Percentiles rank a stretch among this genome's conserved stretches.
These are phyloP conservation scores for Clarireedia sp. DNA, from an alignment of 2,329 filamentous ascomycete genomes.

Conservation along the genomic window DNA sequence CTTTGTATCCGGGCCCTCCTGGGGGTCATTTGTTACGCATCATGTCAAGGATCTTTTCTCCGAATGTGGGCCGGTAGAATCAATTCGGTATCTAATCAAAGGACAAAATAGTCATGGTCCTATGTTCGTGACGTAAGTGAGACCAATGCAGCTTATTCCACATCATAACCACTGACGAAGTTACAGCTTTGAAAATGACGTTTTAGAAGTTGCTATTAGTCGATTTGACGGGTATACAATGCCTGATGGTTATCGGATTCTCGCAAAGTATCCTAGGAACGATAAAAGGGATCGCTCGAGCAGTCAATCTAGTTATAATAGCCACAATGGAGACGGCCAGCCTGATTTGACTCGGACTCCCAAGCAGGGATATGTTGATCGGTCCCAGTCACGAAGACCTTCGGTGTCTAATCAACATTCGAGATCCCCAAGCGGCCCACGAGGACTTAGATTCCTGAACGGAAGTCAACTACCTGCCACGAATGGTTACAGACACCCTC, in stretches of 20 bases:
- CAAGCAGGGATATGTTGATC: background rate
- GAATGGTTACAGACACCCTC: background rate
- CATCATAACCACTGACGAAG: background rate
- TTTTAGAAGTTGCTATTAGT: background rate
- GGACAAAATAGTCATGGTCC: background rate
- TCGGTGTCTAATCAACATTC: slow-evolving; percentile 7
- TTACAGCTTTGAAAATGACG: slow-evolving; percentile 5
- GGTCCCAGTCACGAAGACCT: background rate
- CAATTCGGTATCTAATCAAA: slow-evolving; percentile 14
- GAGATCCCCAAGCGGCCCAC: slow-evolving; percentile 2
- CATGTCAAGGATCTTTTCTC: slow-evolving; percentile 18
- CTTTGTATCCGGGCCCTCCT: slow-evolving; percentile 10
- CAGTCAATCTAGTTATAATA: slow-evolving; percentile 10
- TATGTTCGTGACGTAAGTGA: slow-evolving; percentile 21
- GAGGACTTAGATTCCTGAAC: background rate
- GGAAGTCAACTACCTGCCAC: background rate
- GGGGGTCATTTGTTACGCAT: slow-evolving; percentile 13
- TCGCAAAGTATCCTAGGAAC: slow-evolving; percentile 5
- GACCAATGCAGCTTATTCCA: background rate
- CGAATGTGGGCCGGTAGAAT: slow-evolving; percentile 18
- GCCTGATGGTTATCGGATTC: background rate
- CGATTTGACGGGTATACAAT: slow-evolving; percentile 3
- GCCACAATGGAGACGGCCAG: background rate
- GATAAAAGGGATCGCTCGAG: slow-evolving; percentile 5
- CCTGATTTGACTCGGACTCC: background rate